Evolutionary conservation across 2,329 filamentous ascomycete species (phyloP).

Genomic region (Penicillium concentricum): DNA sequence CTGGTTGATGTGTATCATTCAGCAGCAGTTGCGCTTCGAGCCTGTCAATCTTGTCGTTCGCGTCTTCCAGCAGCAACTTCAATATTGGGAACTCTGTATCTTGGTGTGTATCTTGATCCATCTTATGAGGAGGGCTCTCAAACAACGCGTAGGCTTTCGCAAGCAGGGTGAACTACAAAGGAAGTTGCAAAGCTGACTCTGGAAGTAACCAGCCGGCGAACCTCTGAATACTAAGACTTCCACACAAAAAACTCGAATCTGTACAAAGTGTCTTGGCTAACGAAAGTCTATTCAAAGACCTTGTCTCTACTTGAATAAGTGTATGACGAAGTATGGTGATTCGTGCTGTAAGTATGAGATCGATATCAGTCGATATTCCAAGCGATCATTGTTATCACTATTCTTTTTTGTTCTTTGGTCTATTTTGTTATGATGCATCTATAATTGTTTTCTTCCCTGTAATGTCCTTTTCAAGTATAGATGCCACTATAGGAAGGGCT

Average conservation of each 20-base stretch:
- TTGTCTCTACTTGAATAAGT: neutral
- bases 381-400: neutral
- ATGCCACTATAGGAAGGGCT: neutral
- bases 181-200: neutral
- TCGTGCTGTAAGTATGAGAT: constrained; percentile 2
- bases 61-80: neutral
- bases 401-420: too few relatives aligned
- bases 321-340: neutral
- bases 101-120: neutral
- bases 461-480: neutral
- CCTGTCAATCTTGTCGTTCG: neutral
- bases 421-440: neutral
- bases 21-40: neutral
- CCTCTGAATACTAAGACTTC: neutral
- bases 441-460: too few relatives aligned
- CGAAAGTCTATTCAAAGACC: neutral
- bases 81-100: neutral
- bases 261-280: neutral
- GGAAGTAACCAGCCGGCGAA: neutral
- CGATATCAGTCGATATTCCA: neutral
- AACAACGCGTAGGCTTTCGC: neutral
- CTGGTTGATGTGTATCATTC: neutral
- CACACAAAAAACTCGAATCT: neutral
- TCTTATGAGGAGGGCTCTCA: neutral
- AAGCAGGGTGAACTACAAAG: neutral